Base-by-base conservation (phyloP, 192 early-diverging fungal genomes). In the Gorgonomyces haynaldii region DNA sequence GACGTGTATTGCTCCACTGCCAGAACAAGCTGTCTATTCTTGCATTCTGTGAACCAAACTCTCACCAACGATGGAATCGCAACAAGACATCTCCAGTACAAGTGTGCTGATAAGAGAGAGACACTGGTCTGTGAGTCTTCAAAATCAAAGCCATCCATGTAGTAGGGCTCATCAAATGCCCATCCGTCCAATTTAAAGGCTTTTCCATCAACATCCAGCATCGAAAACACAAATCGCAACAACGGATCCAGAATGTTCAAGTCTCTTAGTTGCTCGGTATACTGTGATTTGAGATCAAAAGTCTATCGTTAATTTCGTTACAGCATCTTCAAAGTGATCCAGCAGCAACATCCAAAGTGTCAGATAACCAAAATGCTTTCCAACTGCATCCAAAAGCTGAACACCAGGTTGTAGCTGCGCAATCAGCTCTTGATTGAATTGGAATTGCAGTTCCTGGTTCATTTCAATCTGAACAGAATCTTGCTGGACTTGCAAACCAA, bases 41-140 rank as follows among this genome's bases (percentile, higher is more conserved):
- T 86, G 66, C 81, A 82, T 52, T 85, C 76, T 2, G 74, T 66
- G 82, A 85, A 91, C 85, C 85, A 91, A 5, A 64, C 62, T 41
- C 84, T 61, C 6, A 84, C 81, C 46, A 90, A 61, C 13, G 81
- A 71, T 1, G 88, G 85, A 4, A 81, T 60, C 36, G 72, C 61
- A 16, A 62, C 58, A 7, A 91, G 49, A 20, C 69, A 50, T 0
- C 72, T 60, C 54, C 73, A 83, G 48, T 87, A 88, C 9, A 88
- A 15, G 60, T 90, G 85, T 0, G 81, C 75, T n/a, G 74, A 74
- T 2, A 91, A 59, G 1, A 89, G 45, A 5, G 65, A 58, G 59
- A 84, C 73, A 9, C 72, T 68, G 10, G 78, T 52, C n/a, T 74
- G 68, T 10, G 53, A 55, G 7, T 36, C 45, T 5, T 56, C 57